phyloP scores from a whole-genome alignment of 2,329 filamentous ascomycete genomes.

The Cercospora beticola region DNA sequence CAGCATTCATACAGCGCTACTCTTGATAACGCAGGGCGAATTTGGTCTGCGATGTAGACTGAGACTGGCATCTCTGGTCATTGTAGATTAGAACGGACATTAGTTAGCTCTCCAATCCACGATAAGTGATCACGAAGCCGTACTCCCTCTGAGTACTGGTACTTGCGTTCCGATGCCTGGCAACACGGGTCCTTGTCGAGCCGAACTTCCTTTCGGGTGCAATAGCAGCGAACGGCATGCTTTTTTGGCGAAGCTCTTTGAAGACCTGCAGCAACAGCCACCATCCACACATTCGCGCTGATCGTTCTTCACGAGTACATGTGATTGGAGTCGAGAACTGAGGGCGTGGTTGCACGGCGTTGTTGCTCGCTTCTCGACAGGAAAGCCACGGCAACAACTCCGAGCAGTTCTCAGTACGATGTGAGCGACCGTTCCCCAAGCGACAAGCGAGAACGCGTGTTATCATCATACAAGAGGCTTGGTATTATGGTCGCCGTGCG shows the following conservation, averaged over 20 bases:
- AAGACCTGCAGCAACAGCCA: not conserved
- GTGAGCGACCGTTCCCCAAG: not conserved
- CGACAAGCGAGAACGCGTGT: not conserved
- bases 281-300: not conserved
- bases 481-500: not conserved
- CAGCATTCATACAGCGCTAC: constrained; percentile 17
- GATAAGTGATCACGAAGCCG: constrained; percentile 1
- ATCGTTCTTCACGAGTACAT: not conserved
- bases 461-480: not conserved
- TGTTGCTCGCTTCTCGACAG: not conserved
- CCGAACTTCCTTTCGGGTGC: not conserved
- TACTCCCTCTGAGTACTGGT: constrained; percentile 1
- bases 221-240: not conserved
- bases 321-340: not conserved
- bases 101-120: constrained; percentile 29
- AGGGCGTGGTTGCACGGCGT: not conserved
- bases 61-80: constrained; percentile 21
- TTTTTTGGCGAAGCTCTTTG: not conserved
- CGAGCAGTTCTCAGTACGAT: not conserved
- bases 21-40: constrained; percentile 12
- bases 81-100: constrained; percentile 23
- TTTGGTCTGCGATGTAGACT: constrained; percentile 28
- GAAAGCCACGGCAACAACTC: not conserved
- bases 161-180: not conserved
- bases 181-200: not conserved